Evolutionary conservation across 805 yeast species (phyloP), one percentile per base, ranked within the genome.

Genomic region (Wickerhamiella australiensis): DNA sequence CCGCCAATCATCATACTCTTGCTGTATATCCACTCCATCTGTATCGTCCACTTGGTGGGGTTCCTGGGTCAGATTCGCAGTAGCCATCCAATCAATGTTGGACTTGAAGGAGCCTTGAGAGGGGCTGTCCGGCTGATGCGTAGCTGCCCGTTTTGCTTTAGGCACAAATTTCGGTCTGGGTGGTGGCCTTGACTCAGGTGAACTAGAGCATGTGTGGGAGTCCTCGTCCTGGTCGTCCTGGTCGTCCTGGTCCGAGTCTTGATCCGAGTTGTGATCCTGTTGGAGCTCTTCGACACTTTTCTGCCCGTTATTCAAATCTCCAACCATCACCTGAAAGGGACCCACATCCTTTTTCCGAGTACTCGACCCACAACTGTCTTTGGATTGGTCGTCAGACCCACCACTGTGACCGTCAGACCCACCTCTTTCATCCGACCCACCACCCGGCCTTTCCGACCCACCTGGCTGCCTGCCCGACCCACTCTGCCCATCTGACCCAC

Each of bases 41-140:
- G 80, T 74, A 56, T 80, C 87, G 55, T 79, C 83, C 0, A 75
- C 33, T 6, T 76, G 68, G 44, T 68, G 60, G 54, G 73, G 68
- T n/a, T 64, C 65, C 31, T 59, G 66, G n/a, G 61, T 63, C 4
- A 63, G 61, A 18, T 63, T 61, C 25, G 61, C 21, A 4, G 38
- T 17, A 15, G 38, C 59, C 41, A 11, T 15, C 44, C 44, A 41
- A 20, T 41, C 27, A 12, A 41, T 41, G 11, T 20, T 22, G 26
- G 42, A 22, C 3, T 11, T 22, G 15, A 38, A 13, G n/a, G n/a
- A n/a, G n/a, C n/a, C n/a, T n/a, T n/a, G n/a, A n/a, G n/a, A n/a
- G n/a, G n/a, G n/a, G n/a, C n/a, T n/a, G n/a, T n/a, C n/a, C n/a
- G n/a, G n/a, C n/a, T 12, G 26, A 5, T 21, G 25, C 5, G 51